Evolutionary conservation across 345 rosid species (phyloP), one percentile per base, ranked within the genome.

Genomic region (Populus pruinosa): DNA sequence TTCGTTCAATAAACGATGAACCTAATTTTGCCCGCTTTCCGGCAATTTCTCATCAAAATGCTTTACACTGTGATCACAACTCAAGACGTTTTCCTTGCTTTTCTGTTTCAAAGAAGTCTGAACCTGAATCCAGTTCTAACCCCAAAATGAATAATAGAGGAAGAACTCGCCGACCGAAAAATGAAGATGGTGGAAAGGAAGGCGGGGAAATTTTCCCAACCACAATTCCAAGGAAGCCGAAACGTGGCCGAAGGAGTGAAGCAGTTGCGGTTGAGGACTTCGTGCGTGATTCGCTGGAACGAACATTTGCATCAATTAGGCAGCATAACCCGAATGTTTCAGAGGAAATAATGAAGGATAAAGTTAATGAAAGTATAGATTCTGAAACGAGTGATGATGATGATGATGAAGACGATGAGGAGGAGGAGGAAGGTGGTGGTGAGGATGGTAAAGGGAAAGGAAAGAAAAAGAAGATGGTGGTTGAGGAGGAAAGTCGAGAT

Each of bases 231-330:
- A 85, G 86, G 83, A 90, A 87, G 85, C 66, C 91, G 36, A 85
- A 90, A 83, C 94, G 93, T 5, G 98, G 94, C 14, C 89, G 93
- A 27, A 86, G 86, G 81, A 90, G 92, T 82, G 99, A 95, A 72
- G 91, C 98, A 2, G 93, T 68, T 63, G 94, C 94, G 0, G 96
- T 93, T 16, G 99, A 93, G 75, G 94, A 95, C 81, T 91, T 86
- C 71, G 85, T 95, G 11, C 91, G 98, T 39, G 88, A 49, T 71
- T 82, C 89, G 2, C 91, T 95, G 44, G 96, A 89, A 39, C 82
- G 31, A 3, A 92, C 99, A 0, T 89, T 95, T 82, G 88, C 87
- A 59, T 84, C 96, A 12, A 89, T 95, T 68, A 79, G 90, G 12
- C 79, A 85, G 72, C 85, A 90, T 80, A 84, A 82, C 72, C 92